A percentile compares a stretch with the other conserved stretches of the same genome.
These are phyloP conservation scores for Eimeria falciformis DNA, from an alignment of 169 alveolate genomes.

Conservation along the genomic window DNA sequence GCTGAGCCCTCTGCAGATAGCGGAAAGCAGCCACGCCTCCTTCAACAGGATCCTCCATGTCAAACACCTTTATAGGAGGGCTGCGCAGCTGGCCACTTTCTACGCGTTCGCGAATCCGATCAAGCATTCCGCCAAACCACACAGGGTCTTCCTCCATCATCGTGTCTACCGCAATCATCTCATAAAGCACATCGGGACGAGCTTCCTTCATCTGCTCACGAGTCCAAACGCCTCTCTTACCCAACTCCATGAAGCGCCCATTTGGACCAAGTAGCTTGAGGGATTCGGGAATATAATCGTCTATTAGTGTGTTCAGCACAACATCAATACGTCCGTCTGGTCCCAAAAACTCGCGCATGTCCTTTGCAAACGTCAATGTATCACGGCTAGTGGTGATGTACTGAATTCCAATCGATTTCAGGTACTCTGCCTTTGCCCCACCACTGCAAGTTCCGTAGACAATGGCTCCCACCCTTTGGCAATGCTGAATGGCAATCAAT, in stretches of 20 bases:
- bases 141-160: constrained; percentile 82
- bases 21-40: constrained; percentile 81
- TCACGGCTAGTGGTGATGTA: constrained; percentile 81
- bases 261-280: constrained; percentile 77
- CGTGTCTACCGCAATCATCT: constrained; percentile 80
- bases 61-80: constrained; percentile 78
- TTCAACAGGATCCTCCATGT: constrained; percentile 64
- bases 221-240: constrained; percentile 83
- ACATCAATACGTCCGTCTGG: constrained; percentile 78
- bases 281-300: constrained; percentile 78
- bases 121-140: constrained; percentile 82
- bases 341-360: constrained; percentile 66
- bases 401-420: constrained; percentile 77
- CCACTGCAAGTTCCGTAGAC: constrained; percentile 84
- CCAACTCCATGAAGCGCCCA: constrained; percentile 86
- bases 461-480: constrained; percentile 83
- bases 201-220: constrained; percentile 72
- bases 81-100: constrained; percentile 60
- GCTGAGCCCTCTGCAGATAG: constrained; percentile 81
- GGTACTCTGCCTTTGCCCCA: constrained; percentile 80
- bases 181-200: constrained; percentile 80
- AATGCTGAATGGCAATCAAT: constrained; percentile 82
- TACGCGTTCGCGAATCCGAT: constrained; percentile 70
- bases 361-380: constrained; percentile 78
- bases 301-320: constrained; percentile 82